Conservation (phyloP, 805 yeast species). For the Kodamaea laetipori region DNA sequence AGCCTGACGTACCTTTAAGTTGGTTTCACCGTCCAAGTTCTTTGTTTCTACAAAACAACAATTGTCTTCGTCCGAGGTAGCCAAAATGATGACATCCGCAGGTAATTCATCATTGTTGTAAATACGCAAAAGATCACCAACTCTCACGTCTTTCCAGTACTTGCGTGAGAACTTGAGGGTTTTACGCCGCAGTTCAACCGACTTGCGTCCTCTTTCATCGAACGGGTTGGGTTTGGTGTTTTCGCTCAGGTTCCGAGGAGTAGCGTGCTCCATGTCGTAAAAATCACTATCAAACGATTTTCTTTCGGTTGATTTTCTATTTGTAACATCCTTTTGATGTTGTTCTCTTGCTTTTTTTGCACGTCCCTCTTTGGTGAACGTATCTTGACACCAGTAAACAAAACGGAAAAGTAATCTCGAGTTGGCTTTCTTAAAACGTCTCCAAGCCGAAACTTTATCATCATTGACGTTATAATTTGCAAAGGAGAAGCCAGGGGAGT, state of each 20-base stretch:
- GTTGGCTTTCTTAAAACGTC: conserved; percentile 61
- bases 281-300: conserved; percentile 33
- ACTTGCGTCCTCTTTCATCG: neutral
- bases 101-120: conserved; percentile 76
- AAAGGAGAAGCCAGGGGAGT: conserved; percentile 40
- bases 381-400: conserved; percentile 30
- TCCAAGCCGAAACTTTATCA: conserved; percentile 68
- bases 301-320: conserved; percentile 12
- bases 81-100: conserved; percentile 67
- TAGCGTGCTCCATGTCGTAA: conserved; percentile 1
- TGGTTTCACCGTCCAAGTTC: conserved; percentile 76
- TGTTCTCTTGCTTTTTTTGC: conserved; percentile 25
- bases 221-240: conserved; percentile 19
- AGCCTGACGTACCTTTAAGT: conserved; percentile 74
- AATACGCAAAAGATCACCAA: conserved; percentile 72
- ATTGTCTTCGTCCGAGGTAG: conserved; percentile 71
- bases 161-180: conserved; percentile 34
- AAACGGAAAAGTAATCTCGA: conserved; percentile 31
- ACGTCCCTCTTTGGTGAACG: conserved; percentile 38
- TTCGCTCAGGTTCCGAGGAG: conserved; percentile 8
- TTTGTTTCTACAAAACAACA: conserved; percentile 71
- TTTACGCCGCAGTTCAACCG: conserved; percentile 13
- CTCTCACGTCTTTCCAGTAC: conserved; percentile 71
- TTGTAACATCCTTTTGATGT: neutral
- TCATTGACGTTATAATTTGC: conserved; percentile 61